Conservation (phyloP, 805 yeast species). For the Barnettozyma californica region DNA sequence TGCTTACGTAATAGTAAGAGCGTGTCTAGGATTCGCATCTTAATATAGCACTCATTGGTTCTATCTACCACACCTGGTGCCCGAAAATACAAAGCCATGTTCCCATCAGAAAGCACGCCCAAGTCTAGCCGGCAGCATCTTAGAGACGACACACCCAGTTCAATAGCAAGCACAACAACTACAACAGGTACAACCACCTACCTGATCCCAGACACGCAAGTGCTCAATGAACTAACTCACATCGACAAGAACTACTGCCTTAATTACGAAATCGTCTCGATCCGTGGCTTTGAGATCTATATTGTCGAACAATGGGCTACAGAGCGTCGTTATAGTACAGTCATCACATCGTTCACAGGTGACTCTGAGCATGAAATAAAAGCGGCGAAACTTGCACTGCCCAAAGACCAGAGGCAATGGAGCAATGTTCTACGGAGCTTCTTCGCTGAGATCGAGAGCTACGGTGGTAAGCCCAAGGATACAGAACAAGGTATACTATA, state of each 20-base stretch:
- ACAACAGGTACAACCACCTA: conserved; percentile 12
- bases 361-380: conserved; percentile 57
- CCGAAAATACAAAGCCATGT: background rate
- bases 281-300: conserved; percentile 81
- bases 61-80: no score
- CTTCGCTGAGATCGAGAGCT: conserved; percentile 58
- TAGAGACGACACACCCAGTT: background rate
- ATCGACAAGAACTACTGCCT: conserved; percentile 29
- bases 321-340: conserved; percentile 57
- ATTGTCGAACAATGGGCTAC: conserved; percentile 94
- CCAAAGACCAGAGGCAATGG: conserved; percentile 30
- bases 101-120: background rate
- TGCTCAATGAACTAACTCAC: conserved; percentile 38
- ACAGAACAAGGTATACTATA: conserved; percentile 58
- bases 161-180: background rate
- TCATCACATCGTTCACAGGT: conserved; percentile 84
- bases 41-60: no score
- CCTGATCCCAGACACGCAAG: conserved; percentile 53
- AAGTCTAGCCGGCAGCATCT: background rate
- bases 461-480: conserved; percentile 64
- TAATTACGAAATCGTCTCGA: conserved; percentile 41
- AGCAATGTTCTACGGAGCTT: conserved; percentile 46
- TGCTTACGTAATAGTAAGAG: no score
- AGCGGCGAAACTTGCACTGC: conserved; percentile 55
- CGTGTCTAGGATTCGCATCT: no score